phyloP scores from a whole-genome alignment of 139 green algal species.

The Chlorella vulgaris region DNA sequence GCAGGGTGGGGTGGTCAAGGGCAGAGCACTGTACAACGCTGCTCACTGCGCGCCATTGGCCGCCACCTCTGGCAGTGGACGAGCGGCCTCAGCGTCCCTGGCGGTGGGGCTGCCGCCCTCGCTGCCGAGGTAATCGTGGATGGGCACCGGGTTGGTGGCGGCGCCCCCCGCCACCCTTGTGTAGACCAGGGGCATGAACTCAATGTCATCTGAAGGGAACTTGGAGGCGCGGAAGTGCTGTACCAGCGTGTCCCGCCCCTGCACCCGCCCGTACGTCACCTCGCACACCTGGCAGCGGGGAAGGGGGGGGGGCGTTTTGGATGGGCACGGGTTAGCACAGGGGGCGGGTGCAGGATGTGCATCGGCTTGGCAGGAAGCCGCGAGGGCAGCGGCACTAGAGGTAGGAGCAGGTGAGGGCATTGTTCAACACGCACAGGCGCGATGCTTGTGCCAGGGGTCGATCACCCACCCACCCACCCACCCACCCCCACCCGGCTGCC shows the following conservation, averaged over 20 bases:
- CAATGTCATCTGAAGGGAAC: constrained; percentile 55
- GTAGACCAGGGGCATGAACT: constrained; percentile 54
- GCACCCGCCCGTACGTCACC: constrained; percentile 53
- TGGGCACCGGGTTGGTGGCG: constrained; percentile 21
- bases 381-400: too few relatives aligned
- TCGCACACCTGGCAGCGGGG: constrained; percentile 48
- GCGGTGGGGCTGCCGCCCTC: too few relatives aligned
- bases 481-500: not conserved
- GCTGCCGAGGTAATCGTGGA: constrained; percentile 33
- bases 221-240: constrained; percentile 52
- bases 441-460: too few relatives aligned
- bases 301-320: not conserved
- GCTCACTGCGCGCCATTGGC: not conserved
- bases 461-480: too few relatives aligned
- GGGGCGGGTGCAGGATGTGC: not conserved
- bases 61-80: not conserved
- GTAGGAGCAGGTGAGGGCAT: too few relatives aligned
- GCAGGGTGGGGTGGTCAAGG: not conserved
- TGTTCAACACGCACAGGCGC: too few relatives aligned
- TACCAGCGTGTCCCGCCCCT: constrained; percentile 51
- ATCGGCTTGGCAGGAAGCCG: too few relatives aligned
- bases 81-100: not conserved
- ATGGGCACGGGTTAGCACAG: not conserved
- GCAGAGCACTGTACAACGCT: not conserved
- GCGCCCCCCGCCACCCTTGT: not conserved